Evolutionary conservation across 2,329 filamentous ascomycete species (phyloP), one percentile per base, ranked within the genome.

Genomic region (Cytospora schulzeri): DNA sequence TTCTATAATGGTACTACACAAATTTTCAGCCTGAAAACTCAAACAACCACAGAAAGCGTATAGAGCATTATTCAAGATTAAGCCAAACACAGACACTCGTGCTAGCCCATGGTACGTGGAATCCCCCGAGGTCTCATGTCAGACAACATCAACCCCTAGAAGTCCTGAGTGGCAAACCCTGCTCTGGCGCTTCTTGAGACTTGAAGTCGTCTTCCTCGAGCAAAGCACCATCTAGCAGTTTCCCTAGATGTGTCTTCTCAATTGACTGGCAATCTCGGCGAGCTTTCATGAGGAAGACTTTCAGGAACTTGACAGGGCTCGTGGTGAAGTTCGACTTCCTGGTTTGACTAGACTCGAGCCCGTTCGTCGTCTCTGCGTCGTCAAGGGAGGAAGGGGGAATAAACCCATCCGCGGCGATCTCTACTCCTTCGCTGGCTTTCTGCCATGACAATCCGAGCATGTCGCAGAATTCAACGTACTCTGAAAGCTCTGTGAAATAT

Each of bases 391-490:
- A 7, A 45, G 41, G 22, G 3, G 24, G 4, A 7, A 78, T 76
- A 58, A 80, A 81, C 0, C 79, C 73, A 7, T 77, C 76, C 0
- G 72, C 68, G 0, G 66, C 67, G 1, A 76, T 66, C 4, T 59
- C 51, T 19, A 69, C 69, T 3, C 68, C 69, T 0, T 69, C 66
- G 6, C 63, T 54, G 9, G 66, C 50, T 11, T 62, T 48, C 0
- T 61, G 57, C 65, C 73, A 77, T 0, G 77, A 73, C 0, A 90
- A 70, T 0, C 86, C 83, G 0, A 91, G 74, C 50, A 80, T 81
- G 1, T 76, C 71, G 65, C 86, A 88, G 0, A 82, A 70, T 1
- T 76, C 71, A 0, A 72, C 67, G 66, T 91, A 92, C 60, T 90
- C 82, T 0, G 75, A 64, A 52, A 79, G 84, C 0, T 78, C 80